Evolutionary conservation across 352 stramenopile species (phyloP).

Genomic region (Phytophthora ramorum): DNA sequence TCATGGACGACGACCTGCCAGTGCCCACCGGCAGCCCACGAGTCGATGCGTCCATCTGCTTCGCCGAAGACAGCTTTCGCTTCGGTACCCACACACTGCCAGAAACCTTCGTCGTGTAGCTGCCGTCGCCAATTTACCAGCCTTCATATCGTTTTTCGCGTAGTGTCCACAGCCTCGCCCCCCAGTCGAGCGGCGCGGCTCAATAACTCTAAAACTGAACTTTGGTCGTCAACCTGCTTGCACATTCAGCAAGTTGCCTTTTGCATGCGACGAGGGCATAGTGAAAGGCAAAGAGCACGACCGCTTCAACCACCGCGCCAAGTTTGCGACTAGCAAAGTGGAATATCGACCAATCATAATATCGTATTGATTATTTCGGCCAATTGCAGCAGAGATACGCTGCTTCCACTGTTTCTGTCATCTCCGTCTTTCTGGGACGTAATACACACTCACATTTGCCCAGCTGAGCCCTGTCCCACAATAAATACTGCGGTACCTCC

Average conservation of each 20-base stretch:
- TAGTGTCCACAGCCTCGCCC: slow-evolving; percentile 7
- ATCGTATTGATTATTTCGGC: neutral
- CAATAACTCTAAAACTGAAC: neutral
- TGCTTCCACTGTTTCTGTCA: slow-evolving; percentile 2
- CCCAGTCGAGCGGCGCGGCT: neutral
- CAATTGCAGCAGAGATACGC: slow-evolving; percentile 10
- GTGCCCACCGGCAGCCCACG: slow-evolving; percentile 8
- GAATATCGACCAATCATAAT: neutral
- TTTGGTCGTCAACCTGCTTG: neutral
- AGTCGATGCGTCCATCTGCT: slow-evolving; percentile 24
- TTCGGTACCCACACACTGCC: slow-evolving; percentile 27
- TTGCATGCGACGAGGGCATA: slow-evolving; percentile 11
- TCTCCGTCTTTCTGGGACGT: neutral
- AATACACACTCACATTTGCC: neutral
- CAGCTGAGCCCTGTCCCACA: neutral
- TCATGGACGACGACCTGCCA: slow-evolving; percentile 38
- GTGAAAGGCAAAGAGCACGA: slow-evolving; percentile 1
- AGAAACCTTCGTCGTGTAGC: slow-evolving; percentile 41
- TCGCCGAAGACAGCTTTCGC: slow-evolving; percentile 18
- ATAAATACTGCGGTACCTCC: neutral
- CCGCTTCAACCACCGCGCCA: slow-evolving; percentile 31
- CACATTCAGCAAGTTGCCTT: slow-evolving; percentile 5
- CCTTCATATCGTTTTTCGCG: neutral
- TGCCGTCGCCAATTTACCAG: neutral
- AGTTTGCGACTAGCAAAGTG: slow-evolving; percentile 35